phyloP scores from a whole-genome alignment of 495 filamentous ascomycete species.

The Annulohypoxylon moriforme region DNA sequence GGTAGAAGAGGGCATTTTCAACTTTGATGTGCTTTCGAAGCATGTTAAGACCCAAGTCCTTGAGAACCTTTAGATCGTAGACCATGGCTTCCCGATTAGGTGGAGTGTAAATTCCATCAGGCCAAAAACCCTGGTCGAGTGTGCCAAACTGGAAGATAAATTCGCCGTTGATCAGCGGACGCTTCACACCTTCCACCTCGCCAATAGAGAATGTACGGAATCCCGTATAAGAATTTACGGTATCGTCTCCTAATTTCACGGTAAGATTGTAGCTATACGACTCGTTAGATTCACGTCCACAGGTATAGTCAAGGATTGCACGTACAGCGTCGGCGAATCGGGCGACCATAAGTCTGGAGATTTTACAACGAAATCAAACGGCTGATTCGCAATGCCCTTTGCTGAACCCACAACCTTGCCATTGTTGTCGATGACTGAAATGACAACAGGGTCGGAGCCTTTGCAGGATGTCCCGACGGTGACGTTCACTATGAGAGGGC shows the following conservation, averaged over 20 bases:
- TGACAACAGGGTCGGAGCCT: slow-evolving; percentile 51
- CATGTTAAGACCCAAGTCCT: slow-evolving; percentile 73
- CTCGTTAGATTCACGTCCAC: background rate
- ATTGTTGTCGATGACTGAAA: slow-evolving; percentile 55
- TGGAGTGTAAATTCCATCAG: slow-evolving; percentile 71
- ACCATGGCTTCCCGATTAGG: slow-evolving; percentile 73
- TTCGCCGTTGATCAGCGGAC: slow-evolving; percentile 71
- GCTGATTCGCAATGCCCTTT: slow-evolving; percentile 54
- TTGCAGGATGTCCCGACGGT: slow-evolving; percentile 56
- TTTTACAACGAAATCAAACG: slow-evolving; percentile 64
- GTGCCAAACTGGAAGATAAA: slow-evolving; percentile 75
- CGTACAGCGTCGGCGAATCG: slow-evolving; percentile 63
- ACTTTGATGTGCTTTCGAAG: slow-evolving; percentile 79
- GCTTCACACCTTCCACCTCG: slow-evolving; percentile 66
- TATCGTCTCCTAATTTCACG: slow-evolving; percentile 65
- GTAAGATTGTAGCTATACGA: slow-evolving; percentile 64
- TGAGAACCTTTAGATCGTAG: slow-evolving; percentile 69
- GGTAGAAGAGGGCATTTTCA: slow-evolving; percentile 72
- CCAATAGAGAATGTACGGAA: slow-evolving; percentile 70
- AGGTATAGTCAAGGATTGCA: background rate
- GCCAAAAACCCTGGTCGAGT: slow-evolving; percentile 77
- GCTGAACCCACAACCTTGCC: slow-evolving; percentile 49
- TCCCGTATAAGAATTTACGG: slow-evolving; percentile 70
- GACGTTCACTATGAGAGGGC: slow-evolving; percentile 58
- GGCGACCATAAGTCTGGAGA: slow-evolving; percentile 70